Evolutionary conservation across 2,329 filamentous ascomycete genomes (phyloP).

Genomic region (Sodiomyces alkalinus): DNA sequence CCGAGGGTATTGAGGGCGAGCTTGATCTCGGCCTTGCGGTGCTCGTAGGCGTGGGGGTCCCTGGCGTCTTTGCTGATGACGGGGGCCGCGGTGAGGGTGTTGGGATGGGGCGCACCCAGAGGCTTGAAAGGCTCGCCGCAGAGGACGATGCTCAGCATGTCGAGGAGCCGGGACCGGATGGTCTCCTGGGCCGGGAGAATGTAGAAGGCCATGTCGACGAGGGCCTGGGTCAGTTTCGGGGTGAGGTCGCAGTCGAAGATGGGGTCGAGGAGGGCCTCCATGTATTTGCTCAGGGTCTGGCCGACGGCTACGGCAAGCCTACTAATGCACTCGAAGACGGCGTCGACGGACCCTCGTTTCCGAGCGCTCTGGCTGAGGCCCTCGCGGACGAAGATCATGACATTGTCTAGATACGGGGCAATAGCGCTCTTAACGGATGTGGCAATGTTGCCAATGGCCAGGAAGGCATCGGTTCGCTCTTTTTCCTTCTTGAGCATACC

Average conservation of each 20-base stretch:
- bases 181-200: constrained; percentile 86
- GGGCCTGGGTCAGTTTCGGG: constrained; percentile 81
- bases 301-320: constrained; percentile 90
- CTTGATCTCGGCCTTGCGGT: constrained; percentile 74
- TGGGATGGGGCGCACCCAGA: constrained; percentile 72
- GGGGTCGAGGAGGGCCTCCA: constrained; percentile 86
- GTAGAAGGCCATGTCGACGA: constrained; percentile 98
- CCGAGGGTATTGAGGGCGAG: constrained; percentile 87
- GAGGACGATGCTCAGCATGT: constrained; percentile 88
- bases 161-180: constrained; percentile 85
- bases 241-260: constrained; percentile 95
- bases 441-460: constrained; percentile 90
- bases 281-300: constrained; percentile 94
- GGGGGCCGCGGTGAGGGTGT: constrained; percentile 66
- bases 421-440: constrained; percentile 94
- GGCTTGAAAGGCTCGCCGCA: constrained; percentile 87
- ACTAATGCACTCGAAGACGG: constrained; percentile 95
- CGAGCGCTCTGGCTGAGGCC: constrained; percentile 69
- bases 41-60: constrained; percentile 67
- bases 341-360: constrained; percentile 49
- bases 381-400: constrained; percentile 85
- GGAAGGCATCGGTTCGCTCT: constrained; percentile 84
- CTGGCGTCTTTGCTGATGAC: constrained; percentile 79
- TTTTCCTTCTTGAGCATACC: constrained; percentile 90
- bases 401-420: constrained; percentile 85